Conservation (phyloP, 78 protist genomes). For the Bodo saltans region DNA sequence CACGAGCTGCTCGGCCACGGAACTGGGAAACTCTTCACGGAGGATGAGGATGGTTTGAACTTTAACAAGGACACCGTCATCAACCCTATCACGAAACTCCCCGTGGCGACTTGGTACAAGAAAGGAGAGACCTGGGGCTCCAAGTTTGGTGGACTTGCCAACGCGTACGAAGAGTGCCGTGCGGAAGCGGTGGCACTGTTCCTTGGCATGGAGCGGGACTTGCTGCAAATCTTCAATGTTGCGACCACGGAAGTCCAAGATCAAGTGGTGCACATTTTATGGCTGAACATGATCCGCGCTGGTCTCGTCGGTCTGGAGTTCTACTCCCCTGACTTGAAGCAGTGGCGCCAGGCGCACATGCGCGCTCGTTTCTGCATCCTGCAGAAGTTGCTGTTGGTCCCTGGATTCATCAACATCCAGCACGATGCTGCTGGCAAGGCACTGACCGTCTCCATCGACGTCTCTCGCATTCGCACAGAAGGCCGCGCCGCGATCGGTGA, state of each 20-base stretch:
- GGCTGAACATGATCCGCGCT: slow-evolving; percentile 78
- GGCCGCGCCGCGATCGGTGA: background rate
- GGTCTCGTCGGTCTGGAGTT: slow-evolving; percentile 65
- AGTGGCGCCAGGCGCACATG: slow-evolving; percentile 71
- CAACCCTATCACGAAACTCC: slow-evolving; percentile 45
- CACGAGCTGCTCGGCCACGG: slow-evolving; percentile 82
- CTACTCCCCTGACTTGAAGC: slow-evolving; percentile 48
- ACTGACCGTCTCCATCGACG: background rate
- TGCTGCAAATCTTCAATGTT: slow-evolving; percentile 58
- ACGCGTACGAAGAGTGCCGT: slow-evolving; percentile 67
- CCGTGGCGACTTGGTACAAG: slow-evolving; percentile 46
- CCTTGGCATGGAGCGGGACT: slow-evolving; percentile 33
- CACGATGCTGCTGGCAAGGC: background rate
- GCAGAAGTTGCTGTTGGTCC: slow-evolving; percentile 50
- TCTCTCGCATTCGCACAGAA: background rate
- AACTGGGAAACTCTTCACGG: slow-evolving; percentile 53
- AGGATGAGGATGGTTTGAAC: slow-evolving; percentile 23
- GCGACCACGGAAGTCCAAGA: slow-evolving; percentile 15
- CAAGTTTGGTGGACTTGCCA: slow-evolving; percentile 11
- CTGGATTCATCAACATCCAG: slow-evolving; percentile 33
- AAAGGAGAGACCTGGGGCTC: slow-evolving; percentile 64
- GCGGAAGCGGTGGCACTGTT: slow-evolving; percentile 64
- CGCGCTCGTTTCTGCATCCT: slow-evolving; percentile 62
- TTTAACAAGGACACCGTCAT: slow-evolving; percentile 42
- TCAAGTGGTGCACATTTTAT: slow-evolving; percentile 52